Evolutionary conservation across 495 filamentous ascomycete species (phyloP).

Genomic region (Hamigera avellanea): DNA sequence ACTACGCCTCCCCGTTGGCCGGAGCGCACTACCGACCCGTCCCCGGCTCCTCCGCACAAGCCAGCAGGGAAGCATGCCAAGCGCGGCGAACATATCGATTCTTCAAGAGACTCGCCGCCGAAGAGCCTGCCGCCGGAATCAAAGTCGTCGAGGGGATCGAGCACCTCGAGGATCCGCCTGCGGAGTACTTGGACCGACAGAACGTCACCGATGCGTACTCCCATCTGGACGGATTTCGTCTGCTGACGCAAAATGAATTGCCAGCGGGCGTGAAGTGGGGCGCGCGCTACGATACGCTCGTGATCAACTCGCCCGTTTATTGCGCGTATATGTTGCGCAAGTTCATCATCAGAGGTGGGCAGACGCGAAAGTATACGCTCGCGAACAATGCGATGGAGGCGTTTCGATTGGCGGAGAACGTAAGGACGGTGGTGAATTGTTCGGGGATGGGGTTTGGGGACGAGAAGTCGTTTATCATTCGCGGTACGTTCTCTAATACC

Average conservation of each 20-base stretch:
- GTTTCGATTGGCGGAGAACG: conserved; percentile 24
- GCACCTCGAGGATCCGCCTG: conserved; percentile 42
- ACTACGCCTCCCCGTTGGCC: conserved; percentile 57
- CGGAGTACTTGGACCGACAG: conserved; percentile 26
- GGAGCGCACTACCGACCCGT: conserved; percentile 51
- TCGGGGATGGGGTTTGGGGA: conserved; percentile 45
- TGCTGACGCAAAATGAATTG: conserved; percentile 23
- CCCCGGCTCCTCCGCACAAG: conserved; percentile 29
- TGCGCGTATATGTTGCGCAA: conserved; percentile 41
- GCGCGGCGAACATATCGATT: conserved; percentile 38
- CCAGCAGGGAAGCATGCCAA: conserved; percentile 35
- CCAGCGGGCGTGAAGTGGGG: conserved; percentile 42
- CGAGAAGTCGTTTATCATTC: conserved; percentile 40
- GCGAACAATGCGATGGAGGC: conserved; percentile 33
- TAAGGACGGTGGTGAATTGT: conserved; percentile 46
- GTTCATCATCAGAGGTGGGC: conserved; percentile 40
- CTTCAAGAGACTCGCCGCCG: conserved; percentile 29
- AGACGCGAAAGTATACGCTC: conserved; percentile 30
- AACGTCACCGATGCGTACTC: conserved; percentile 15
- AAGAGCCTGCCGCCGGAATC: conserved; percentile 40
- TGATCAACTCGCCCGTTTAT: conserved; percentile 52
- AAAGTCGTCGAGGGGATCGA: conserved; percentile 42
- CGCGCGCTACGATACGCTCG: conserved; percentile 44
- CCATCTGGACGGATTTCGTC: conserved; percentile 33
- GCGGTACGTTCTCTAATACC: conserved; percentile 22